phyloP scores from a whole-genome alignment of 1,139 yeast species.

The Yamadazyma atmosphaerica region DNA sequence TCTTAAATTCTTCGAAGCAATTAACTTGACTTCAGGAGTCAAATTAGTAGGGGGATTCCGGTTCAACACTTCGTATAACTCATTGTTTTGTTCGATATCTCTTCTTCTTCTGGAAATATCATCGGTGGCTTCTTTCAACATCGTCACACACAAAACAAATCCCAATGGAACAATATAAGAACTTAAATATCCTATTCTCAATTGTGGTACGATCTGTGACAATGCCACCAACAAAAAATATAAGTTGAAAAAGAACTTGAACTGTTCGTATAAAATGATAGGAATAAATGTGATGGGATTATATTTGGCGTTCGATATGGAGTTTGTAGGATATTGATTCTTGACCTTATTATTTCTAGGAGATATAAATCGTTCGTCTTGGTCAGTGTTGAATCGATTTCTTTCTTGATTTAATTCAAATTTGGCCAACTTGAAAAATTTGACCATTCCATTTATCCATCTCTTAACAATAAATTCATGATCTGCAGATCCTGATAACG shows the following conservation, averaged over 20 bases:
- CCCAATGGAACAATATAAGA: conserved; percentile 93
- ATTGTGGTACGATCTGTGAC: conserved; percentile 88
- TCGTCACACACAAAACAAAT: conserved; percentile 87
- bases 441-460: conserved; percentile 16
- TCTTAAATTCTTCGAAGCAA: conserved; percentile 64
- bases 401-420: conserved; percentile 29
- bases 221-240: conserved; percentile 91
- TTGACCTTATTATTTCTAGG: conserved; percentile 28
- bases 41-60: conserved; percentile 21
- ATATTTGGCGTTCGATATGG: conserved; percentile 92
- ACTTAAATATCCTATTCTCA: conserved; percentile 89
- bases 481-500: conserved; percentile 15
- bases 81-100: conserved; percentile 86
- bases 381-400: conserved; percentile 6
- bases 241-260: conserved; percentile 92
- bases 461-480: conserved; percentile 18
- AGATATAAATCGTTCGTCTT: conserved; percentile 32
- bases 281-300: conserved; percentile 89
- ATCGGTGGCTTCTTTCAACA: conserved; percentile 94
- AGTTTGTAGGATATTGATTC: conserved; percentile 62
- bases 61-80: conserved; percentile 70
- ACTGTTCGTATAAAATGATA: conserved; percentile 86
- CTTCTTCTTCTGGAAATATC: conserved; percentile 88
- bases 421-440: conserved; percentile 27
- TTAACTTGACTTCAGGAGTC: conserved; percentile 32